These are phyloP conservation scores for Amanita muscaria DNA, from an alignment of 768 basidiomycete species.

Conservation along the genomic window DNA sequence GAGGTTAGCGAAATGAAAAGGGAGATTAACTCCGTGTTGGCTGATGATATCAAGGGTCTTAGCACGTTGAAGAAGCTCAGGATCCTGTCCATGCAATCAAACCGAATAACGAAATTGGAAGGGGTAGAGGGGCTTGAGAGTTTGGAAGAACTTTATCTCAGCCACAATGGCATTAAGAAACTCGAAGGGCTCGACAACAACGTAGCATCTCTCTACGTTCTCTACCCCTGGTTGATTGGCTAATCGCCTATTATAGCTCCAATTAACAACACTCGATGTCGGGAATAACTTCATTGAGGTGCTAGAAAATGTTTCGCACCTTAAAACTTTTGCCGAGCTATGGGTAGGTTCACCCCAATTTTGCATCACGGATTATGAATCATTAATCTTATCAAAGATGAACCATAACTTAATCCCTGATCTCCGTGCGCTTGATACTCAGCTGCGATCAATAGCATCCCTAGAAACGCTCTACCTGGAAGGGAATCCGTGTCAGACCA, in stretches of 20 bases:
- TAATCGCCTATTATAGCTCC: constrained; percentile 27
- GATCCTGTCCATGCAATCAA: constrained; percentile 89
- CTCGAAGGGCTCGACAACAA: constrained; percentile 84
- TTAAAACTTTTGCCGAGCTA: constrained; percentile 76
- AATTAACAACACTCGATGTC: constrained; percentile 80
- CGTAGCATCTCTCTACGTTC: constrained; percentile 32
- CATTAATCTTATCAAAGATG: constrained; percentile 42
- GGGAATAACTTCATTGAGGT: constrained; percentile 75
- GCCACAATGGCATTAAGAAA: constrained; percentile 82
- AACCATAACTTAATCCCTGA: constrained; percentile 81
- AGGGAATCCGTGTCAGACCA: constrained; percentile 83
- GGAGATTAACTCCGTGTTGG: neutral
- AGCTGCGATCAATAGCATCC: constrained; percentile 50
- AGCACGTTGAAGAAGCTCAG: constrained; percentile 60
- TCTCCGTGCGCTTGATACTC: constrained; percentile 54
- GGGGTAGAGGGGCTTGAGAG: constrained; percentile 61
- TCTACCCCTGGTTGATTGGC: neutral
- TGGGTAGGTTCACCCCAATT: constrained; percentile 63
- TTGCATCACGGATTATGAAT: too few species aligned
- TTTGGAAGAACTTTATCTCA: constrained; percentile 87
- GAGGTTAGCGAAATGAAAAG: constrained; percentile 42
- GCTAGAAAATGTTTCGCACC: constrained; percentile 78
- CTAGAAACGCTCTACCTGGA: constrained; percentile 92
- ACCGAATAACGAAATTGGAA: constrained; percentile 85
- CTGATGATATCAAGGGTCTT: constrained; percentile 45